These are phyloP conservation scores for Dothiorella sarmentorum DNA, from an alignment of 2,329 filamentous ascomycete species.

Conservation along the genomic window DNA sequence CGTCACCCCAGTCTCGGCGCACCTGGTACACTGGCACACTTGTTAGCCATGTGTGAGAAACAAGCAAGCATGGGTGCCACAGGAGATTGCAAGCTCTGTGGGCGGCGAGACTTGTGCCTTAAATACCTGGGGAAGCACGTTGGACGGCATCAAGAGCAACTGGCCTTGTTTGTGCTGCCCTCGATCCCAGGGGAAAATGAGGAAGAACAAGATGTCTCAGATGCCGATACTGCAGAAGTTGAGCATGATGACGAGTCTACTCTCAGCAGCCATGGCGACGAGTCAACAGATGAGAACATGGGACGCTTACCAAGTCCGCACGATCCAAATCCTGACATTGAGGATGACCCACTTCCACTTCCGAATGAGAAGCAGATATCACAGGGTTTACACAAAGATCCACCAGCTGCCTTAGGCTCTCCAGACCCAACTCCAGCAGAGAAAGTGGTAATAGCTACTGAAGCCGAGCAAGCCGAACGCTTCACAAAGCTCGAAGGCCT, in stretches of 20 bases:
- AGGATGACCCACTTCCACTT: too few species aligned
- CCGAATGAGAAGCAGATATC: too few species aligned
- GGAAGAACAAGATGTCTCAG: not conserved
- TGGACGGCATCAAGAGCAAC: not conserved
- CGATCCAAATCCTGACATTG: too few species aligned
- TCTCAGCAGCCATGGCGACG: too few species aligned
- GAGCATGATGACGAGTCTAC: too few species aligned
- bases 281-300: too few species aligned
- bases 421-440: constrained; percentile 23
- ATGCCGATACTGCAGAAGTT: not conserved
- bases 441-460: constrained; percentile 25
- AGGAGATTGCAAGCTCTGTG: not conserved
- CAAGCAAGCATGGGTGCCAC: too few species aligned
- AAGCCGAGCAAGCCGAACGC: constrained; percentile 25
- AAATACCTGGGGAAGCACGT: not conserved
- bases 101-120: not conserved
- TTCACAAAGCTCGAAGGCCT: constrained; percentile 36
- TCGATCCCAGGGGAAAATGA: not conserved
- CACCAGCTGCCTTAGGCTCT: constrained; percentile 17
- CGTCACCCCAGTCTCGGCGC: not conserved
- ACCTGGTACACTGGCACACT: not conserved
- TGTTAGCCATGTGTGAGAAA: not conserved
- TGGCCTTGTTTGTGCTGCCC: not conserved
- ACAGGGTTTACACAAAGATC: too few species aligned
- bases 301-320: too few species aligned